A percentile compares a stretch with the other conserved stretches of the same genome.
These are phyloP conservation scores for Echinosophora koreensis DNA, from an alignment of 306 rosid genomes.

Conservation along the genomic window DNA sequence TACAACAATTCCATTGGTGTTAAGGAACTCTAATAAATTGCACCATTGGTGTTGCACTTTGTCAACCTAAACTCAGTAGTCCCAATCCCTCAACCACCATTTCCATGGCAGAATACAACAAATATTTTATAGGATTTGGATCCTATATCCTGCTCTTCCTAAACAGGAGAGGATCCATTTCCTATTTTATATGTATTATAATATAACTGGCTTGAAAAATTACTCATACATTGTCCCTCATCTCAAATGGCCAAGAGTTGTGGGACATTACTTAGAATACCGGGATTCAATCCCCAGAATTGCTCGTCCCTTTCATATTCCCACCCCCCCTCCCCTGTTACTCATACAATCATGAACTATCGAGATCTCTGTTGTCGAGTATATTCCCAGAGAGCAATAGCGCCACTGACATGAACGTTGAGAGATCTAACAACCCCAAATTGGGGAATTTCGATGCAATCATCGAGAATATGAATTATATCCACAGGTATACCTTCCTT, in stretches of 20 bases:
- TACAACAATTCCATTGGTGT: no score
- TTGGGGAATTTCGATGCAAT: constrained; percentile 93
- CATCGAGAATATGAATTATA: constrained; percentile 86
- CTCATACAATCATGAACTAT: constrained; percentile 44
- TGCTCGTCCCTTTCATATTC: no score
- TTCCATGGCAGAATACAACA: constrained; percentile 41
- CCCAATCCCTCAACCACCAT: background rate
- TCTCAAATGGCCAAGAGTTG: no score
- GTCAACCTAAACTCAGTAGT: background rate
- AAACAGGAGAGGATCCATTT: no score
- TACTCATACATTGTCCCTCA: background rate
- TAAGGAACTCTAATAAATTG: no score
- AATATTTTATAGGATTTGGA: background rate
- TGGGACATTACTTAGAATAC: no score
- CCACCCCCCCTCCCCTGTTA: background rate
- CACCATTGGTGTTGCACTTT: background rate
- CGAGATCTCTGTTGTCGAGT: constrained; percentile 87
- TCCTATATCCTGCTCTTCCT: no score
- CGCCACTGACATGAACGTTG: constrained; percentile 97
- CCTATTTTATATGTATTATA: background rate
- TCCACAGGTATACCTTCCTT: constrained; percentile 97
- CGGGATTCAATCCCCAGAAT: no score
- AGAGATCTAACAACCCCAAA: constrained; percentile 96
- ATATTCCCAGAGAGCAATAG: constrained; percentile 97
- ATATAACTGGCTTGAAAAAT: constrained; percentile 22